These are phyloP conservation scores for Corymbia citriodora DNA, from an alignment of 441 rosid species.

Conservation along the genomic window DNA sequence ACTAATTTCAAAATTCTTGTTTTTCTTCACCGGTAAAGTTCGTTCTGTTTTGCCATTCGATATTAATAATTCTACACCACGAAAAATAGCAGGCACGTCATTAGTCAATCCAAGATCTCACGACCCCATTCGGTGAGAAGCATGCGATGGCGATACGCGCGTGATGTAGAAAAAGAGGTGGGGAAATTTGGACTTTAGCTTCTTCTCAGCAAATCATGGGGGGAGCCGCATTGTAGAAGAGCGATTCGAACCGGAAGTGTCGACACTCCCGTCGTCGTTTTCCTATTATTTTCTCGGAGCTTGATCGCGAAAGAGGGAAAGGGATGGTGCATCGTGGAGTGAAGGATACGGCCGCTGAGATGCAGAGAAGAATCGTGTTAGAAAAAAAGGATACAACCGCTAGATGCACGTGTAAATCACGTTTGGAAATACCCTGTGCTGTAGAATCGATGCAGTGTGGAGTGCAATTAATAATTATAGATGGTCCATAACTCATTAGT, in stretches of 20 bases:
- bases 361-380: neutral
- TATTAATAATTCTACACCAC: neutral
- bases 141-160: neutral
- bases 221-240: neutral
- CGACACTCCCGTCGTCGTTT: neutral
- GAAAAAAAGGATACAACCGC: neutral
- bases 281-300: neutral
- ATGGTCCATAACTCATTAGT: fast-evolving
- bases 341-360: neutral
- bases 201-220: neutral
- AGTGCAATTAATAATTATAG: neutral
- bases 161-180: neutral
- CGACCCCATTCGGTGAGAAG: neutral
- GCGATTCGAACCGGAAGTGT: neutral
- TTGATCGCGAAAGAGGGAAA: neutral
- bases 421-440: fast-evolving
- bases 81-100: neutral
- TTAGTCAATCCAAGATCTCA: neutral
- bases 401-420: neutral
- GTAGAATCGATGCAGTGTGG: fast-evolving
- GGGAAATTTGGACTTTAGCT: neutral
- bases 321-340: neutral
- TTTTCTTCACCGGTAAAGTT: neutral
- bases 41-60: neutral
- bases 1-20: neutral